Conservation (phyloP, 768 basidiomycete genomes). For the Lactarius deliciosus region DNA sequence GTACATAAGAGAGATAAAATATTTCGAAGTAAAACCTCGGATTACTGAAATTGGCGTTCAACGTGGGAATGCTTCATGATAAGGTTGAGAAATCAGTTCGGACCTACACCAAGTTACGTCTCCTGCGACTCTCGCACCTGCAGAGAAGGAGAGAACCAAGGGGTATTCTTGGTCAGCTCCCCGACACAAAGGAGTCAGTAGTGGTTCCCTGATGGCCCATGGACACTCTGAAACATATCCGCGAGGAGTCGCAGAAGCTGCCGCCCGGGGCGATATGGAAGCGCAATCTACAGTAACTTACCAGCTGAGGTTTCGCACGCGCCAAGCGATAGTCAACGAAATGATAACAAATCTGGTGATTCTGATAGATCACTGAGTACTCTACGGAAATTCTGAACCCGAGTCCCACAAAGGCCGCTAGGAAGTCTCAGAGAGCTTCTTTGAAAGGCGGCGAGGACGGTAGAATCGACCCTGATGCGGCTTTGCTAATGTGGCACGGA, state of each 20-base stretch:
- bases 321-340: not conserved
- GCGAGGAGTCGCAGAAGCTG: not conserved
- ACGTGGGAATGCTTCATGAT: no score
- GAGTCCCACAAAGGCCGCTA: not conserved
- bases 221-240: not conserved
- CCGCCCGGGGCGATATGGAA: not conserved
- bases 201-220: not conserved
- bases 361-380: no score
- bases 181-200: not conserved
- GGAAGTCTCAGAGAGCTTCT: not conserved
- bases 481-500: not conserved
- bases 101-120: not conserved
- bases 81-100: not conserved
- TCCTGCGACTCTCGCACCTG: not conserved
- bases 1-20: no score
- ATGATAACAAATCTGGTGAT: not conserved
- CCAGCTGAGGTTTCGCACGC: not conserved
- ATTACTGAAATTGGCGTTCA: not conserved
- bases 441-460: no score
- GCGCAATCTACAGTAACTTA: no score
- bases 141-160: not conserved
- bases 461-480: no score
- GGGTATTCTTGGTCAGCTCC: not conserved
- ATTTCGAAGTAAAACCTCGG: not conserved
- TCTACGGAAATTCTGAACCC: not conserved